Percentiles rank a stretch among this genome's conserved stretches.
Evolutionary conservation across 345 rosid species (phyloP).

Genomic region (Populus euphratica): DNA sequence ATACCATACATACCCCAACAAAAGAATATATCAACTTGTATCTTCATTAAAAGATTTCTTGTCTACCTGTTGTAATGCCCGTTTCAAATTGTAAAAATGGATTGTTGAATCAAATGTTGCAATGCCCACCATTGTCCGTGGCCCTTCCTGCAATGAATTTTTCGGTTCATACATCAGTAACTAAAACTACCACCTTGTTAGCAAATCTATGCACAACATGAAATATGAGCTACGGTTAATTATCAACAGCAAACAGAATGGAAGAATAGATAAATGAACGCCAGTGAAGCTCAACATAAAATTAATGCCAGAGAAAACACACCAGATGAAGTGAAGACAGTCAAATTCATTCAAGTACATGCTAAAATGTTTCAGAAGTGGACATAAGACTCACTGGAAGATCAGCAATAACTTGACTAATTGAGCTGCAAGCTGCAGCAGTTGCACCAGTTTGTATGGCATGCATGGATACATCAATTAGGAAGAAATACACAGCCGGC

Average conservation of each 20-base stretch:
- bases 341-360: neutral
- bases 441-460: constrained; percentile 94
- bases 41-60: neutral
- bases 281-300: neutral
- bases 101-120: constrained; percentile 96
- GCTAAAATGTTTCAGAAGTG: neutral
- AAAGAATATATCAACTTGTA: neutral
- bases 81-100: constrained; percentile 91
- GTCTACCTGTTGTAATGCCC: constrained; percentile 70
- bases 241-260: neutral
- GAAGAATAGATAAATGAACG: neutral
- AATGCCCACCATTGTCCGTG: constrained; percentile 91
- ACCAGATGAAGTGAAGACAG: neutral
- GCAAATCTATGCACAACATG: neutral
- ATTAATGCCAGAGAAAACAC: neutral
- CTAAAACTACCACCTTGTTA: neutral
- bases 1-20: neutral
- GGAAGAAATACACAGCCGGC: constrained; percentile 94
- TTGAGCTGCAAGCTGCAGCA: constrained; percentile 96
- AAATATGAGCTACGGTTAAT: neutral
- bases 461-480: constrained; percentile 92
- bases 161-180: neutral
- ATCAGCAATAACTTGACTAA: constrained; percentile 85
- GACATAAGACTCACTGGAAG: constrained; percentile 67
- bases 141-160: constrained; percentile 77